Conservation (phyloP, 768 basidiomycete genomes). For the Strobilomyces confusus region DNA sequence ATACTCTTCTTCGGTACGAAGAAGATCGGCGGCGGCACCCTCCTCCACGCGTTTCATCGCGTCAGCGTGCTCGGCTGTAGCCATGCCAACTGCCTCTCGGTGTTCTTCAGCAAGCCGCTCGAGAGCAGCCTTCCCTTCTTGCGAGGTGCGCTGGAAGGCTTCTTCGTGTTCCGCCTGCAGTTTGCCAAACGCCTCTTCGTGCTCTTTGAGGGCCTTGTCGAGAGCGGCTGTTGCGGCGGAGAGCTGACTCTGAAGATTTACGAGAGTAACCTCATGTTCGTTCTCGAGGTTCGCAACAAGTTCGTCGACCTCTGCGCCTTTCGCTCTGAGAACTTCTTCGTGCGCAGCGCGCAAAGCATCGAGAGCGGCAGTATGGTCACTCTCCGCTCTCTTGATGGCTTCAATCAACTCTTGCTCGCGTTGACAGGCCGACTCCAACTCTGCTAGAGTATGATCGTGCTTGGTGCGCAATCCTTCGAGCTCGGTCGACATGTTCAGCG, state of each 20-base stretch:
- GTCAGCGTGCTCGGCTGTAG: slow-evolving; percentile 51
- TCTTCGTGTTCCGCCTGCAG: slow-evolving; percentile 52
- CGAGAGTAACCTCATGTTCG: slow-evolving; percentile 43
- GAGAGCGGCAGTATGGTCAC: slow-evolving; percentile 46
- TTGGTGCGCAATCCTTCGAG: slow-evolving; percentile 68
- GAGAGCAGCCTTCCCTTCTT: slow-evolving; percentile 52
- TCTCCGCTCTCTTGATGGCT: slow-evolving; percentile 46
- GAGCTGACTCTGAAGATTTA: slow-evolving; percentile 42
- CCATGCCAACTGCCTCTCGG: slow-evolving; percentile 45
- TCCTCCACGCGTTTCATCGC: slow-evolving; percentile 59
- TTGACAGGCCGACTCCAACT: slow-evolving; percentile 52
- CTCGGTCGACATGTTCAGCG: slow-evolving; percentile 84
- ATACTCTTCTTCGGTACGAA: slow-evolving; percentile 75
- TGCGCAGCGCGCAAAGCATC: slow-evolving; percentile 45
- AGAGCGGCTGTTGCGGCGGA: slow-evolving; percentile 39
- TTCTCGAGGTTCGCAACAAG: slow-evolving; percentile 44
- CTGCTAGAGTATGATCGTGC: slow-evolving; percentile 48
- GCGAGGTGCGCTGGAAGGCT: slow-evolving; percentile 47
- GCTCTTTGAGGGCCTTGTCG: slow-evolving; percentile 49
- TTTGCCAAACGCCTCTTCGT: slow-evolving; percentile 57
- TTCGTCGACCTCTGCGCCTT: slow-evolving; percentile 39
- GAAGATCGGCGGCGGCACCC: slow-evolving; percentile 50
- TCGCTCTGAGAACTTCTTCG: slow-evolving; percentile 39
- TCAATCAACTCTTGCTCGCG: slow-evolving; percentile 54
- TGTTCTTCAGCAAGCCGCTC: slow-evolving; percentile 51